phyloP scores from a whole-genome alignment of 129 eudicot species.

The Silybum marianum region DNA sequence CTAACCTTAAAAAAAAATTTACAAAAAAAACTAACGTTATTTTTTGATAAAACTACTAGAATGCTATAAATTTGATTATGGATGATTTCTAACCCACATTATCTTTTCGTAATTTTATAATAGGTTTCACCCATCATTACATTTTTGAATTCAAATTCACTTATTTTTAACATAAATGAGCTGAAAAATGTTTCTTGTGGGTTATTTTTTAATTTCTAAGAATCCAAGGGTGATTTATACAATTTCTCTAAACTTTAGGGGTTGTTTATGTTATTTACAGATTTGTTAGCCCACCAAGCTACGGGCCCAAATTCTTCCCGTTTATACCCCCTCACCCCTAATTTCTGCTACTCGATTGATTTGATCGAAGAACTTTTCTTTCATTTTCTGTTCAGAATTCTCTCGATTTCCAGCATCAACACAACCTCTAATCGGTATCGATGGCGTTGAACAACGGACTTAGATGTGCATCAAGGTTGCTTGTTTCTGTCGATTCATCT shows the following conservation, averaged over 20 bases:
- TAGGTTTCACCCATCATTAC: no score
- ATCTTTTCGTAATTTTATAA: no score
- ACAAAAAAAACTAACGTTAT: no score
- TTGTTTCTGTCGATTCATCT: conserved; percentile 45
- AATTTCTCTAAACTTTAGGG: not conserved
- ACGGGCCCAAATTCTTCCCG: conserved; percentile 18
- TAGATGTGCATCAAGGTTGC: conserved; percentile 57
- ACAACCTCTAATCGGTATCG: conserved; percentile 13
- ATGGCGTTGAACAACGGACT: conserved; percentile 73
- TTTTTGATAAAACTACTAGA: no score
- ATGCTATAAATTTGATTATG: no score
- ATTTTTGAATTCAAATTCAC: no score
- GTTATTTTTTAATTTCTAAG: no score
- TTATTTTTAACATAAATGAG: no score
- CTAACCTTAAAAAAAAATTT: no score
- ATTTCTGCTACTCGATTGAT: not conserved
- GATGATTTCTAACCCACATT: no score
- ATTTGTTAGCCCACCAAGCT: conserved; percentile 14
- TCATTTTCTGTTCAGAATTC: conserved; percentile 4
- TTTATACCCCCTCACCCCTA: not conserved
- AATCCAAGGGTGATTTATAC: not conserved
- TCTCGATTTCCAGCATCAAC: conserved; percentile 20
- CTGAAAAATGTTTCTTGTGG: no score
- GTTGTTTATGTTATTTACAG: not conserved
- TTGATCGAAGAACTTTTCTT: not conserved